Evolutionary conservation across 495 filamentous ascomycete species (phyloP).

Genomic region (Penicillium samsonianum): DNA sequence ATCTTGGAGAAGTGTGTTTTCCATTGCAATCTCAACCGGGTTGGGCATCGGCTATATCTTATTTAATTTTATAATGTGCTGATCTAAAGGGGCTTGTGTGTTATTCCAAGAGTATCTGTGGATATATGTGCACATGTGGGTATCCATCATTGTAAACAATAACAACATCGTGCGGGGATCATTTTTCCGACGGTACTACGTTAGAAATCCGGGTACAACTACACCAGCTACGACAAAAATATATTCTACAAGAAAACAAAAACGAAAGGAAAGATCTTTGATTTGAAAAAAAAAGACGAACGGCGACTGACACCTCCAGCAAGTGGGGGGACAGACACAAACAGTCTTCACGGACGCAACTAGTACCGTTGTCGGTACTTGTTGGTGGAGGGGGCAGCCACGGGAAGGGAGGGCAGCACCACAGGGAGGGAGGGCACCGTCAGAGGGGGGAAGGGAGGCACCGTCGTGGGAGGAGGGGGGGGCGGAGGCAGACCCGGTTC

Average conservation of each 20-base stretch:
- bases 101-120: neutral
- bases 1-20: constrained; percentile 2
- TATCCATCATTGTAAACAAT: neutral
- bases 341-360: neutral
- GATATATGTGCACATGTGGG: too few relatives aligned
- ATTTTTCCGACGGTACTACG: neutral
- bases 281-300: neutral
- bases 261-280: neutral
- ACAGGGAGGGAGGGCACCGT: neutral
- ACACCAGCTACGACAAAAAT: neutral
- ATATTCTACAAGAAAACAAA: too few relatives aligned
- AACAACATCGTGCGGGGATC: neutral
- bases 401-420: neutral
- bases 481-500: neutral
- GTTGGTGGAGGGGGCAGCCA: neutral
- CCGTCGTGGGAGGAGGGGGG: neutral
- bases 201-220: neutral
- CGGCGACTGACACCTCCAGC: neutral
- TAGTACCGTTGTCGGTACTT: constrained; percentile 6
- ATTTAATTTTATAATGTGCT: neutral
- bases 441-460: neutral
- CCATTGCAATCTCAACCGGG: constrained; percentile 1
- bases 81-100: neutral
- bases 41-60: neutral
- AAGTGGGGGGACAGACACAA: neutral